Base-by-base conservation (phyloP, 768 basidiomycete genomes). In the Tubosaeta brunneosetosa region DNA sequence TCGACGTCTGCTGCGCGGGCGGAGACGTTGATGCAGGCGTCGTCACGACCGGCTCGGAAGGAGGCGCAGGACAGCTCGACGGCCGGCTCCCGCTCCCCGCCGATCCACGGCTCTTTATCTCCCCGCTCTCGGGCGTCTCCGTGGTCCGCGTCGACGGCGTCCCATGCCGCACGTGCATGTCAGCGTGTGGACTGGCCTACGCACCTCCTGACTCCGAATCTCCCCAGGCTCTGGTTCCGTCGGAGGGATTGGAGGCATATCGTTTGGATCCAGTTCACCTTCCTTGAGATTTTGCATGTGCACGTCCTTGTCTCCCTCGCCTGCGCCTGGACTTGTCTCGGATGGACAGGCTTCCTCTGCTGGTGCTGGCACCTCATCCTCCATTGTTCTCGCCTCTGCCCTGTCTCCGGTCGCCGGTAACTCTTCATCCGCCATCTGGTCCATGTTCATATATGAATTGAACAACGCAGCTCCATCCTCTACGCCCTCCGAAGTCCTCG, bases 381-480 rank as follows among this genome's bases (percentile, higher is more conserved):
- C 52, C 13, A 12, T 16, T 2, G 14, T 17, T 19, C 49, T 33
- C 22, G 22, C 47, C 13, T 44, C 42, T 3, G 4, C 53, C 13
- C 37, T 36, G 6, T 5, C 31, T 13, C 16, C 48, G 8, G n/a
- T 26, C 19, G 26, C 25, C 31, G 5, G 47, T 13, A 38, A 50
- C 25, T 45, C 47, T 7, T 43, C 53, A 16, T 34, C 62, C 34
- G 33, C 52, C 2, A 56, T 19, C 9, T 55, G 55, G 16, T 64
- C 59, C 54, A 64, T 51, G 22, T 66, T 61, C 37, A 66, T 25
- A 47, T 55, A 66, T 42, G 64, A 64, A 34, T 61, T 52, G 9
- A 65, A 57, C 31, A 65, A 31, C 16, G 47, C 26, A 29, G 29
- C 29, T 29, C 2, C 29, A 11, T 66, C 64, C 2, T 19, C 9